Conservation (phyloP, 2,329 filamentous ascomycete genomes). For the Chrysoporthe puriensis region DNA sequence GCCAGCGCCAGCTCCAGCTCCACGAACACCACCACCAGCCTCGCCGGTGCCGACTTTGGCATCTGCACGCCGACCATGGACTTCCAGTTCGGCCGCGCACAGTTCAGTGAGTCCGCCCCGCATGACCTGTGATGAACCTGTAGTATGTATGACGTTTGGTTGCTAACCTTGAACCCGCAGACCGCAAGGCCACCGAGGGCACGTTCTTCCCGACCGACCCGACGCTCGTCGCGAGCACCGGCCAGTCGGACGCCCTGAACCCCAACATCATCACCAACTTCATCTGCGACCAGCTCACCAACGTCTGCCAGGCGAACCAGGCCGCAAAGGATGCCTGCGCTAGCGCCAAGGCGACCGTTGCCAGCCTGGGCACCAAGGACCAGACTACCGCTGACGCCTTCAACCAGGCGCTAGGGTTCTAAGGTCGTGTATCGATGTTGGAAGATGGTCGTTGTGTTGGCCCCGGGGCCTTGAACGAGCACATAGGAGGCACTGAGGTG, state of each 20-base stretch:
- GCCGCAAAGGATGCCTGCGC: slow-evolving; percentile 54
- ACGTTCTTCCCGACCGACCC: slow-evolving; percentile 26
- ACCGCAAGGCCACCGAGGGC: slow-evolving; percentile 21
- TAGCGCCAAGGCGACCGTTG: slow-evolving; percentile 53
- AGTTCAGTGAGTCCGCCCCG: slow-evolving; percentile 9
- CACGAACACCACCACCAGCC: slow-evolving; percentile 1
- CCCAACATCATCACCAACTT: slow-evolving; percentile 67
- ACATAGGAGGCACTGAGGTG: not conserved
- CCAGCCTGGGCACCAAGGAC: slow-evolving; percentile 53
- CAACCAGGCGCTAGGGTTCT: slow-evolving; percentile 47
- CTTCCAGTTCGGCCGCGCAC: slow-evolving; percentile 19
- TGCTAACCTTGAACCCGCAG: not conserved
- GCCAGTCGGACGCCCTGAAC: slow-evolving; percentile 60
- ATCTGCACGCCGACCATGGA: slow-evolving; percentile 25
- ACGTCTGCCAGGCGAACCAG: slow-evolving; percentile 60
- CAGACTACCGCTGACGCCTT: slow-evolving; percentile 53
- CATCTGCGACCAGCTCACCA: slow-evolving; percentile 63
- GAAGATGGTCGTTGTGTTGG: not conserved
- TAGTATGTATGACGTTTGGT: not conserved
- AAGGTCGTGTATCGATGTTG: slow-evolving; percentile 10
- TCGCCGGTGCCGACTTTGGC: slow-evolving; percentile 24
- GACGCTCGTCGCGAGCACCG: slow-evolving; percentile 21
- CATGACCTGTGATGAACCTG: not conserved
- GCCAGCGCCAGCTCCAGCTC: not conserved
- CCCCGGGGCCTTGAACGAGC: too few species aligned